Conservation (phyloP, 306 rosid genomes). For the Quercus berberidifolia region DNA sequence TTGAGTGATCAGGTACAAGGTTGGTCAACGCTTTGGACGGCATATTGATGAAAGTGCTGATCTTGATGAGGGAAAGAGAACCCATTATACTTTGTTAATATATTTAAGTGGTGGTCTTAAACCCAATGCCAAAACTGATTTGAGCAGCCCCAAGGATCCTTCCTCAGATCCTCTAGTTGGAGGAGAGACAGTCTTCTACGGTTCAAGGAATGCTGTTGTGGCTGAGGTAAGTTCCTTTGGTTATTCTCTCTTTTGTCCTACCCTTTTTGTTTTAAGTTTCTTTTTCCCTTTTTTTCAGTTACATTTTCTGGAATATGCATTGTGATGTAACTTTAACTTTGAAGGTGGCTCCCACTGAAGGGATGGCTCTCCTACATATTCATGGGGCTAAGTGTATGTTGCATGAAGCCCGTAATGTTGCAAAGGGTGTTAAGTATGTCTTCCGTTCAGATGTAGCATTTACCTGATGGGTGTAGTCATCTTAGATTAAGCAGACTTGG, state of each 20-base stretch:
- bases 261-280: conserved; percentile 2
- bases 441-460: conserved; percentile 83
- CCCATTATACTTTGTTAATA: conserved; percentile 77
- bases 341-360: conserved; percentile 84
- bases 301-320: conserved; percentile 23
- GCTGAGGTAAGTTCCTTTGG: conserved; percentile 56
- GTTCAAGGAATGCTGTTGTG: conserved; percentile 66
- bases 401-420: conserved; percentile 91
- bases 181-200: conserved; percentile 92
- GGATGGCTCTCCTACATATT: conserved; percentile 89
- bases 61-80: conserved; percentile 71
- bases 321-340: conserved; percentile 17
- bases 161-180: conserved; percentile 65
- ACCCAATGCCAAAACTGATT: conserved; percentile 42
- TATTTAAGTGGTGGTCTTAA: conserved; percentile 80
- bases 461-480: conserved; percentile 42
- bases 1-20: conserved; percentile 56
- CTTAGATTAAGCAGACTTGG: conserved; percentile 13
- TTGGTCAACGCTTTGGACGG: conserved; percentile 83
- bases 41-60: conserved; percentile 87
- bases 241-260: background rate
- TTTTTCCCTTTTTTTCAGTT: background rate
- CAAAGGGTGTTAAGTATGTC: conserved; percentile 75
- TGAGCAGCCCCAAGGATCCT: conserved; percentile 29
- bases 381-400: conserved; percentile 88